Evolutionary conservation across 2,329 filamentous ascomycete species (phyloP).

Genomic region (Bipolaris oryzae): DNA sequence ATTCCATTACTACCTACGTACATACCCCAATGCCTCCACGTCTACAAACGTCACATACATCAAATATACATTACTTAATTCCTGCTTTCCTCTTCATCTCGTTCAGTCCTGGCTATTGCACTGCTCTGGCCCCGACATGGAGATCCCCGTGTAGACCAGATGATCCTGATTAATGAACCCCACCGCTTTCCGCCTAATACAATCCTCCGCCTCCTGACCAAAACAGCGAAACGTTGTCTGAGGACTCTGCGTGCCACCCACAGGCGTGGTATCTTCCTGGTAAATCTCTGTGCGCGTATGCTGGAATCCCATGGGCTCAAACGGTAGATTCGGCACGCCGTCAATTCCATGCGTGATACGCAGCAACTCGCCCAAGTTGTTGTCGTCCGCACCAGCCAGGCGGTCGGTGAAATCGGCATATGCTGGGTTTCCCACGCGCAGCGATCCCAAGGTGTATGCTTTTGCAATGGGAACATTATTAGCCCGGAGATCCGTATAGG

Average conservation of each 20-base stretch:
- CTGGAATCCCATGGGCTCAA: conserved; percentile 63
- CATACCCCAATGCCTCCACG: too few species aligned
- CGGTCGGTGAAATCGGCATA: conserved; percentile 56
- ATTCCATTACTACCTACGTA: too few species aligned
- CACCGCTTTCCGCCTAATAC: conserved; percentile 10
- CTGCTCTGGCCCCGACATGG: conserved; percentile 5
- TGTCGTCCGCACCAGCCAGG: conserved; percentile 52
- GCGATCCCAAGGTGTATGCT: conserved; percentile 55
- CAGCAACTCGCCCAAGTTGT: conserved; percentile 59
- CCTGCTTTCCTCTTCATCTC: too few species aligned
- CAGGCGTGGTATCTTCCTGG: conserved; percentile 3
- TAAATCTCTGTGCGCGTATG: conserved; percentile 73
- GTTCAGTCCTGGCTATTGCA: too few species aligned
- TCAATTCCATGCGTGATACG: conserved; percentile 71
- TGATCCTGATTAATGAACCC: conserved; percentile 22
- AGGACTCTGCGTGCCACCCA: conserved; percentile 10
- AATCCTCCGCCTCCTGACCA: conserved; percentile 24
- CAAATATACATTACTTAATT: too few species aligned
- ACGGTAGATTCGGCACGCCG: conserved; percentile 69
- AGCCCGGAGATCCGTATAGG: conserved; percentile 30
- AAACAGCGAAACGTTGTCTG: conserved; percentile 21
- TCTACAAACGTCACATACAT: too few species aligned
- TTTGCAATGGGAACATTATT: conserved; percentile 6
- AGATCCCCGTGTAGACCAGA: conserved; percentile 17
- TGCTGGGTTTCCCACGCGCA: conserved; percentile 65